Evolutionary conservation across 306 rosid genomes (phyloP), one percentile per base, ranked within the genome.

Genomic region (Corylus avellana): DNA sequence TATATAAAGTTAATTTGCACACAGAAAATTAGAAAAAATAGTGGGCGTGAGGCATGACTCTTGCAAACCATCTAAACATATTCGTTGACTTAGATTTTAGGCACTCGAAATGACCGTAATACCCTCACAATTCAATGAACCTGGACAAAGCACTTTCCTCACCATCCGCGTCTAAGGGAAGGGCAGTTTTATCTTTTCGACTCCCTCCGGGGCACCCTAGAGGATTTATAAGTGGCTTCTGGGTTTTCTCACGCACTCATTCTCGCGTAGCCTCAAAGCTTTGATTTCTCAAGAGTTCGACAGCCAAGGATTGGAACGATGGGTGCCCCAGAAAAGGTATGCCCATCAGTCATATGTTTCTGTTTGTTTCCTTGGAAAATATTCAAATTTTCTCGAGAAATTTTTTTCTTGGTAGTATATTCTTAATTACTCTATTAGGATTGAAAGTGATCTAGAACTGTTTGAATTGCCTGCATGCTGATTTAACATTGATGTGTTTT

Each of bases 271-370:
- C 29, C n/a, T 44, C 25, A 25, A 78, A 62, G 83, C 81, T 14
- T 27, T 27, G 6, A 4, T 59, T 42, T 17, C 27, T 69, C 44
- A 32, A 17, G 46, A 22, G 3, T 8, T 59, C 17, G 35, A 59
- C 6, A 1, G 32, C 66, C 14, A 4, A 6, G 22, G 59, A 37
- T 27, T 46, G 57, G 12, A 70, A 74, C 80, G 3, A 87, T 87
- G 90, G 84, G 20, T 66, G 70, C 27, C 73, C 25, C 84, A 7
- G 78, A 62, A 25, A 81, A 79, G 87, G 90, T 87, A 84, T 32
- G n/a, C 12, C 0, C 13, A 7, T 20, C 32, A 0, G 6, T 54
- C 2, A 2, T 74, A 50, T 14, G 61, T 74, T 48, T 77, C 50
- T 78, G 64, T 85, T 51, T 76, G 72, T 72, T 80, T 79, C 55